A percentile compares a stretch with the other conserved stretches of the same genome.
phyloP scores from a whole-genome alignment of 768 basidiomycete genomes.

The Lentinula boryana region DNA sequence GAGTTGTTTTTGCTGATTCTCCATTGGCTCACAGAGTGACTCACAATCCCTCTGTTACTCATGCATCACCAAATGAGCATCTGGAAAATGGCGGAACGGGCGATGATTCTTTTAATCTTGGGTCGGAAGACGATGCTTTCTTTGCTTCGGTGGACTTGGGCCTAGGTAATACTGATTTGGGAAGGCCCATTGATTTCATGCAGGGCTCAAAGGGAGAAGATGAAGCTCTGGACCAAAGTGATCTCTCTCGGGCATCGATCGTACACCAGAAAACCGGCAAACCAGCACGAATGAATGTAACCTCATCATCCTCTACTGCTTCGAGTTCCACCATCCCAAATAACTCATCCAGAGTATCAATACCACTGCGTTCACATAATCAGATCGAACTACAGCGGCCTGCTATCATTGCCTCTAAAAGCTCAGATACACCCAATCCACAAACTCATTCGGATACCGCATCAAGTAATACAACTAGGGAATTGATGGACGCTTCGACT shows the following conservation, averaged over 20 bases:
- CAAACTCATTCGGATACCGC: no score
- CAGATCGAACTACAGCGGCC: neutral
- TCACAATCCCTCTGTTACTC: constrained; percentile 7
- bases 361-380: neutral
- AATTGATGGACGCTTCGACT: neutral
- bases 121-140: constrained; percentile 65
- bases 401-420: neutral
- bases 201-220: constrained; percentile 14
- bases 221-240: neutral
- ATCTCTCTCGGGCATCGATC: neutral
- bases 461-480: neutral
- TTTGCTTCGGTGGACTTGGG: constrained; percentile 51
- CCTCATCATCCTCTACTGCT: neutral
- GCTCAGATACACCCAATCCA: neutral
- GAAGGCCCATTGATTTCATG: constrained; percentile 38
- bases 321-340: neutral
- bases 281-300: neutral
- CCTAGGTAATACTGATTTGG: constrained; percentile 40
- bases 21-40: neutral
- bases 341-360: neutral
- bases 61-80: constrained; percentile 2
- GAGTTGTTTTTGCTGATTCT: constrained; percentile 3
- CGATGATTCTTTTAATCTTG: constrained; percentile 37
- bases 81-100: constrained; percentile 10
- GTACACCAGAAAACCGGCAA: neutral